Base-by-base conservation (phyloP, 257 asterid species). In the Scutellaria baicalensis region DNA sequence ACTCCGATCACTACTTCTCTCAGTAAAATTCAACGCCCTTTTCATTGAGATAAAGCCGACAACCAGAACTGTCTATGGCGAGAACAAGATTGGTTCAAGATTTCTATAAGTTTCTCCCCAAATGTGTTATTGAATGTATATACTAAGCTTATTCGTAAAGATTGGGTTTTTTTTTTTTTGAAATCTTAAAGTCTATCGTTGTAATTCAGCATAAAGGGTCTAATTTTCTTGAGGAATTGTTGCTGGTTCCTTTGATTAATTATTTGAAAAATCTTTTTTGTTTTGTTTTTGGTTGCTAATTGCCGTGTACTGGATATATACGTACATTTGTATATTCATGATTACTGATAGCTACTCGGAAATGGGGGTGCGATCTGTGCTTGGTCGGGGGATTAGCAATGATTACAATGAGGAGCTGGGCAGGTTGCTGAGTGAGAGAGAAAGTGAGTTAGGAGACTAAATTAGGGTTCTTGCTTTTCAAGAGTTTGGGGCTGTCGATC, bases 391-490 rank as follows among this genome's bases (percentile, higher is more conserved):
- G 60, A n/a, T 64, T 42, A 67, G 70, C 38, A 70, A 54, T 17
- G 88, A 86, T 59, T 84, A 61, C 68, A 57, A 76, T 40, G 91
- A 85, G 16, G 94, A 87, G 74, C 54, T 83, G 55, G 84, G 70
- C 76, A 63, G 81, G 77, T 38, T 87, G 69, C 68, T 81, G 80
- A 79, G 84, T 40, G 83, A 84, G 51, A 81, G 68, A 72, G 71
- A 64, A 44, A 48, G 43, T n/a, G n/a, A n/a, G n/a, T n/a, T n/a
- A n/a, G n/a, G n/a, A n/a, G n/a, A n/a, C n/a, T n/a, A n/a, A n/a
- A n/a, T n/a, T n/a, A n/a, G n/a, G n/a, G n/a, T n/a, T n/a, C n/a
- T n/a, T n/a, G n/a, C n/a, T n/a, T n/a, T n/a, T n/a, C n/a, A n/a
- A n/a, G n/a, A n/a, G n/a, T n/a, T n/a, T n/a, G n/a, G n/a, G n/a